phyloP scores from a whole-genome alignment of 2,329 filamentous ascomycete genomes.

The Tolypocladium ophioglossoides region DNA sequence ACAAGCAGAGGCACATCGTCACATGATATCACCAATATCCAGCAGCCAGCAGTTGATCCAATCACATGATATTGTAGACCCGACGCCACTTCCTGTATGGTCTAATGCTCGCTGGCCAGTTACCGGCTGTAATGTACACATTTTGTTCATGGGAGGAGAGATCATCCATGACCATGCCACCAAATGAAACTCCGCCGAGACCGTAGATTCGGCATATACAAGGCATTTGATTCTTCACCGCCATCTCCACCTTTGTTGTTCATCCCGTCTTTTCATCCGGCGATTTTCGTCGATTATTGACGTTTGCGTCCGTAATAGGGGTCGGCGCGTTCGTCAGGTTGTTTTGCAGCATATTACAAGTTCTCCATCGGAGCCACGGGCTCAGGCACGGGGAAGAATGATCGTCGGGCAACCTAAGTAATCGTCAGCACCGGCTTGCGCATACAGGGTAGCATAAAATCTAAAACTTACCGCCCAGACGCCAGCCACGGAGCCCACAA shows the following conservation, averaged over 20 bases:
- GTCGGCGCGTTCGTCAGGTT: slow-evolving; percentile 4
- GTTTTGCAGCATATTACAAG: slow-evolving; percentile 12
- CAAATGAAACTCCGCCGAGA: slow-evolving; percentile 9
- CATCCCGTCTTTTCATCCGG: background rate
- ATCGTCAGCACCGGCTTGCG: background rate
- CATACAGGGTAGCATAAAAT: slow-evolving; percentile 2
- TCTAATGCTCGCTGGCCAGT: slow-evolving; percentile 34
- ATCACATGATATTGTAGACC: slow-evolving; percentile 17
- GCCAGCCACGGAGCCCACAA: slow-evolving; percentile 78
- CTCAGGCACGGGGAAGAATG: slow-evolving; percentile 30
- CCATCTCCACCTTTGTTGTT: background rate
- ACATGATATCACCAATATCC: background rate
- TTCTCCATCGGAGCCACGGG: slow-evolving; percentile 14
- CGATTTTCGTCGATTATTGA: background rate
- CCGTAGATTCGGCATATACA: slow-evolving; percentile 21
- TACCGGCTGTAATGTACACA: slow-evolving; percentile 40
- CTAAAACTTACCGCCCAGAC: slow-evolving; percentile 71
- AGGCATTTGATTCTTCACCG: slow-evolving; percentile 4
- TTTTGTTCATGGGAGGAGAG: slow-evolving; percentile 37
- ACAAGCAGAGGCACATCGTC: background rate
- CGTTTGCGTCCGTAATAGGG: background rate
- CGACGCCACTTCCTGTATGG: slow-evolving; percentile 25
- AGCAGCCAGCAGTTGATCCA: slow-evolving; percentile 1
- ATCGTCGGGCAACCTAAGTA: slow-evolving; percentile 26
- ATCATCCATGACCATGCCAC: slow-evolving; percentile 23